Base-by-base conservation (phyloP, 2,329 filamentous ascomycete genomes). In the Phyllachora maydis region DNA sequence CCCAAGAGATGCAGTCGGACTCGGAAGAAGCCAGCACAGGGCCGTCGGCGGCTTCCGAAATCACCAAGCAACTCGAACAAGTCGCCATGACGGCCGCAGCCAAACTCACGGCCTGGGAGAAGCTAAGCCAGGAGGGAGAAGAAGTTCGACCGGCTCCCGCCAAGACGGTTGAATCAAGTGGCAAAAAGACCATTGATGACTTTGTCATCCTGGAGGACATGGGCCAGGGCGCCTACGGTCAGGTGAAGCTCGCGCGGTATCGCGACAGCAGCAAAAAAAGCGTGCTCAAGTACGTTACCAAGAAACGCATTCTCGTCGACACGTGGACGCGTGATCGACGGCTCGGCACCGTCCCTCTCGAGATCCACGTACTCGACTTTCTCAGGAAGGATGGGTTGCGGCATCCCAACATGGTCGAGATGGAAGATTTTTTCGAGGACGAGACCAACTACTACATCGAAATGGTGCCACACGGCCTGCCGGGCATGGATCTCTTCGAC, bases 401-500 rank as follows among this genome's bases (percentile, higher is more conserved):
- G 21, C 70, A 76, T 35, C 63, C 65, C 25, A 75, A 76, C 35
- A 74, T 76, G 35, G 65, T 76, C 10, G 68, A 75, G 43, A 75
- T 76, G 69, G 59, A 68, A 29, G 66, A 68, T 30, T 76, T 76
- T 41, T 75, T 76, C 35, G 70, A 76, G 43, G 79, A 90, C 35
- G 71, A 79, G 32, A 58, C 71, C 37, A 95, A 98, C 42, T 98
- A 98, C 50, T 98, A 98, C 47, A 98, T 98, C 36, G 88, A 95
- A 46, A 98, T 95, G 81, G 62, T 77, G 9, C 88, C 88, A 0
- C 88, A 95, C 38, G 88, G 88, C 2, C 57, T 93, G 18, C 88
- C 88, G 0, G 88, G 88, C 8, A 95, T 98, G 83, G 88, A 98
- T 45, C 61, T 98, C 2, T 98, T 98, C 40, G 88, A 98, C 49